These are phyloP conservation scores for Meyerozyma guilliermondii DNA, from an alignment of 1,139 yeast species.

Conservation along the genomic window DNA sequence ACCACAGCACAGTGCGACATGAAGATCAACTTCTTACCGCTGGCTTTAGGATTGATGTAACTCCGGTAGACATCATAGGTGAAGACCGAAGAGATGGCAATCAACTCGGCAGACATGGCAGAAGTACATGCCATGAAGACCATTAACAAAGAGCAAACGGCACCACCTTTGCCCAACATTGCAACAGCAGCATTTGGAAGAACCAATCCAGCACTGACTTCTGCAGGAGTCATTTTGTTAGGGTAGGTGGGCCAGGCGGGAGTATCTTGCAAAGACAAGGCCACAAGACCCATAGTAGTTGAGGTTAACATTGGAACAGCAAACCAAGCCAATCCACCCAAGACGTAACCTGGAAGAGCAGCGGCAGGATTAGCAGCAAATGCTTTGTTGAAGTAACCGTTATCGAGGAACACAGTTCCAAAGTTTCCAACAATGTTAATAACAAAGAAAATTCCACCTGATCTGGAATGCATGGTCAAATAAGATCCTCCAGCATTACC, in stretches of 20 bases:
- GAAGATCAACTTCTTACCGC: constrained; percentile 63
- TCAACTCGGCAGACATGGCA: constrained; percentile 82
- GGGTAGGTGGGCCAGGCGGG: constrained; percentile 80
- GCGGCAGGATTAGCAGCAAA: constrained; percentile 82
- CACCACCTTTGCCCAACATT: constrained; percentile 81
- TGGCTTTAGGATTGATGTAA: constrained; percentile 73
- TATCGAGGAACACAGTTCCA: constrained; percentile 84
- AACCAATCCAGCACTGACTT: constrained; percentile 76
- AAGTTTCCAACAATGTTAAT: constrained; percentile 82
- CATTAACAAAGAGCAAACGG: constrained; percentile 69
- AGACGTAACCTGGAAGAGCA: constrained; percentile 82
- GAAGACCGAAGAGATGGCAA: constrained; percentile 79
- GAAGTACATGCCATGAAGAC: constrained; percentile 81
- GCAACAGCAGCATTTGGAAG: constrained; percentile 86
- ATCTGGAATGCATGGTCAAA: constrained; percentile 71
- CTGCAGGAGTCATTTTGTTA: constrained; percentile 53
- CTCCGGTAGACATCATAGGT: constrained; percentile 82
- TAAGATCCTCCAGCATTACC: constrained; percentile 78
- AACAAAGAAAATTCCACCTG: constrained; percentile 80
- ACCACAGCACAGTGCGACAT: constrained; percentile 66
- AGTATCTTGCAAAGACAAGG: constrained; percentile 61
- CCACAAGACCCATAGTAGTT: constrained; percentile 80
- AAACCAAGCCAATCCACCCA: constrained; percentile 92
- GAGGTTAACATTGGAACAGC: constrained; percentile 82
- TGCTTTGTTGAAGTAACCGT: constrained; percentile 88